These are phyloP conservation scores for Metschnikowia kofuensis DNA, from an alignment of 805 yeast species.

Conservation along the genomic window DNA sequence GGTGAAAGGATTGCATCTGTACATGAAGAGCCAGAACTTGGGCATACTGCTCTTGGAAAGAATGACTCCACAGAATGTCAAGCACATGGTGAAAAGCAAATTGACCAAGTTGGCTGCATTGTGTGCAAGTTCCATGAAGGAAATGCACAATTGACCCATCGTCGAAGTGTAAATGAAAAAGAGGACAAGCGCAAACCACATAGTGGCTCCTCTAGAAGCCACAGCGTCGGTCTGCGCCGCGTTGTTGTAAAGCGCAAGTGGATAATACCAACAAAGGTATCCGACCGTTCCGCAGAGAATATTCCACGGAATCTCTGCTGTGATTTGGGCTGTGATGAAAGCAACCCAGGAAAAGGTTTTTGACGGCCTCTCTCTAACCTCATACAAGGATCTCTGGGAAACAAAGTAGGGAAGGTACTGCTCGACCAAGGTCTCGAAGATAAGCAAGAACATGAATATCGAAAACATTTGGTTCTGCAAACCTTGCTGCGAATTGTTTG, in stretches of 20 bases:
- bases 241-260: conserved; percentile 18
- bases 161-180: conserved; percentile 22
- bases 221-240: conserved; percentile 18
- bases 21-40: conserved; percentile 83
- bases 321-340: conserved; percentile 38
- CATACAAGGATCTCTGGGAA: conserved; percentile 43
- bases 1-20: conserved; percentile 69
- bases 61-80: conserved; percentile 79
- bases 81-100: conserved; percentile 24
- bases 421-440: conserved; percentile 38
- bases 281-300: conserved; percentile 51
- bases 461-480: conserved; percentile 66
- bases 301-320: conserved; percentile 49
- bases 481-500: conserved; percentile 53
- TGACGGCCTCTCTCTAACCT: conserved; percentile 44
- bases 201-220: conserved; percentile 33
- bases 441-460: conserved; percentile 43
- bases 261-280: conserved; percentile 68
- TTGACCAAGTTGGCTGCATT: conserved; percentile 26
- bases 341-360: conserved; percentile 44
- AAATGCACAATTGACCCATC: conserved; percentile 22
- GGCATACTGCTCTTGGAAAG: conserved; percentile 59
- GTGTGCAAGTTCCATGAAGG: conserved; percentile 23
- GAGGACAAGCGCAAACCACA: conserved; percentile 28
- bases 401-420: conserved; percentile 45